Base-by-base conservation (phyloP, 352 stramenopile genomes). In the Pythium brassicae region DNA sequence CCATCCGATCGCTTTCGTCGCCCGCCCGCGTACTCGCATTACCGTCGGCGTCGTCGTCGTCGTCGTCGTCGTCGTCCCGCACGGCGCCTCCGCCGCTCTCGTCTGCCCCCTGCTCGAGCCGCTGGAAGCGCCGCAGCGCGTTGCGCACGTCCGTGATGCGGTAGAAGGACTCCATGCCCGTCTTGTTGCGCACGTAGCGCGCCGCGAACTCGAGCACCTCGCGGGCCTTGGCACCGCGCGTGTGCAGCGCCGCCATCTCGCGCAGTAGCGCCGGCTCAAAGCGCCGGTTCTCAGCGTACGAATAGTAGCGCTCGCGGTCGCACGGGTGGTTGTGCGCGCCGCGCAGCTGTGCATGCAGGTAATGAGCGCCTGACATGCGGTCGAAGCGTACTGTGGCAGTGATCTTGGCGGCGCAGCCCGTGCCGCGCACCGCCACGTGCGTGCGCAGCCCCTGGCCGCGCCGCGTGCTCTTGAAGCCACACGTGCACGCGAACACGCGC, bases 251-350 rank as follows among this genome's bases (percentile, higher is more conserved):
- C 17, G 47, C 47, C 47, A 52, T 52, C 26, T 52, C 47, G 9
- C 27, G 47, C 26, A 55, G 20, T n/a, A 55, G 15, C 50, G 14
- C 50, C 2, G 50, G 20, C 22, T 55, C 37, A 45, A 55, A 47
- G 7, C 34, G 34, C 7, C 50, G 50, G 17, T 55, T 55, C 20
- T 46, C 50, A 15, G 34, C 32, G 50, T 55, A 55, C 3, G 32
- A 46, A 34, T 55, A 55, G 34, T 47, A 55, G 29, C 32, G 37
- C 17, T 55, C 50, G 34, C 37, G 32, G 34, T 44, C 32, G 25
- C 32, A 46, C 50, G 50, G 34, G 37, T 55, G 50, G 34, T 55
- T 55, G n/a, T 55, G 50, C n/a, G 22, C 34, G 20, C 50, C 20
- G 17, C 32, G n/a, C 9, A 47, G 50, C 25, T 44, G 42, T 2